phyloP scores from a whole-genome alignment of 129 eudicot genomes.

The Saussurea involucrata region DNA sequence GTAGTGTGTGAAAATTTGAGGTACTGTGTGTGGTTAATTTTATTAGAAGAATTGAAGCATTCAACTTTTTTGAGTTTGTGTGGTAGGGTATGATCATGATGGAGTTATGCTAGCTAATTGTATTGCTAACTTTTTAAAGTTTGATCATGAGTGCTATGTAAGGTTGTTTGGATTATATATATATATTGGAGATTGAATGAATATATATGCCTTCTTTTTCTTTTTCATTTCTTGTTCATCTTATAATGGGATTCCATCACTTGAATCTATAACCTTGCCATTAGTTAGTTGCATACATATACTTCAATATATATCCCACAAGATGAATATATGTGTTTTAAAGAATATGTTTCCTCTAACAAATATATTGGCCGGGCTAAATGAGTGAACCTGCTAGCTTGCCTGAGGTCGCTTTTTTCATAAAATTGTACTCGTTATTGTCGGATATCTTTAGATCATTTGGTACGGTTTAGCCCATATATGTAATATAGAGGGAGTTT shows the following conservation, averaged over 20 bases:
- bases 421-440: not conserved
- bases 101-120: conserved; percentile 28
- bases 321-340: not conserved
- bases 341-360: not conserved
- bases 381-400: conserved; percentile 2
- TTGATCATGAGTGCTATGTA: conserved; percentile 31
- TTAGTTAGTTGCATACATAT: not conserved
- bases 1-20: conserved; percentile 32
- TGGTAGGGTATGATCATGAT: conserved; percentile 34
- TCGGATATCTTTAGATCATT: not conserved
- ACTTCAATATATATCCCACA: not conserved
- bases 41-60: conserved; percentile 14
- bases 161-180: conserved; percentile 15
- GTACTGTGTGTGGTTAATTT: conserved; percentile 20
- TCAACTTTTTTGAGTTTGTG: conserved; percentile 30
- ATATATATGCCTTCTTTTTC: conserved; percentile 3
- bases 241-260: not conserved
- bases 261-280: not conserved
- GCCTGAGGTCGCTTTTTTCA: not conserved
- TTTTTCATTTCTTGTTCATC: conserved; percentile 2
- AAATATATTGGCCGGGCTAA: not conserved
- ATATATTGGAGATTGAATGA: conserved; percentile 22
- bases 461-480: not conserved
- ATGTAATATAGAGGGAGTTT: no score
- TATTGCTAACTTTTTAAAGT: conserved; percentile 35